Percentiles rank a stretch among this genome's conserved stretches.
These are phyloP conservation scores for Papiliotrema terrestris DNA, from an alignment of 1,284 basidiomycete genomes.

Conservation along the genomic window DNA sequence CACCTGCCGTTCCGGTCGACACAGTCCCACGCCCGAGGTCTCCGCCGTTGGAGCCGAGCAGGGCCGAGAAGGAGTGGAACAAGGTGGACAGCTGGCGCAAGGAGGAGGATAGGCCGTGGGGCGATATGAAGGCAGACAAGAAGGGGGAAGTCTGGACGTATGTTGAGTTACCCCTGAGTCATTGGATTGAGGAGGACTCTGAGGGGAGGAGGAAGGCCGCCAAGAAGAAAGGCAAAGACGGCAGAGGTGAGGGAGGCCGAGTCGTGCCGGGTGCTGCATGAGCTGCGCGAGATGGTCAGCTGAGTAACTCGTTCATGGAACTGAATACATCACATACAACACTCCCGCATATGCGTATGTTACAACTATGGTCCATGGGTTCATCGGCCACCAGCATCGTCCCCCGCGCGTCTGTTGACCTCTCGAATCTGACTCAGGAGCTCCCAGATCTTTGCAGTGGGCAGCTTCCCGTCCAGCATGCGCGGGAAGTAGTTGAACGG, in stretches of 20 bases:
- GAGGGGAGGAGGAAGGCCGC: constrained; percentile 22
- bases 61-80: constrained; percentile 29
- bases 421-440: too few relatives aligned
- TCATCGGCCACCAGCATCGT: too few relatives aligned
- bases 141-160: constrained; percentile 25
- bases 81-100: constrained; percentile 27
- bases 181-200: constrained; percentile 20
- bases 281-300: too few relatives aligned
- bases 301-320: too few relatives aligned
- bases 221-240: constrained; percentile 22
- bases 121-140: constrained; percentile 31
- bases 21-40: constrained; percentile 30
- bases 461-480: too few relatives aligned
- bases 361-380: too few relatives aligned
- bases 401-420: too few relatives aligned
- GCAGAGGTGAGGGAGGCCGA: constrained; percentile 29
- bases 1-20: constrained; percentile 17
- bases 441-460: too few relatives aligned
- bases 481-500: too few relatives aligned
- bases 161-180: constrained; percentile 16
- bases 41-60: constrained; percentile 24
- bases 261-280: constrained; percentile 35
- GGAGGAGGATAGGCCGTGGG: constrained; percentile 41
- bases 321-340: too few relatives aligned
- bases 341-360: too few relatives aligned